These are phyloP conservation scores for Diplotaxis tenuifolia DNA, from an alignment of 345 rosid species.

Conservation along the genomic window DNA sequence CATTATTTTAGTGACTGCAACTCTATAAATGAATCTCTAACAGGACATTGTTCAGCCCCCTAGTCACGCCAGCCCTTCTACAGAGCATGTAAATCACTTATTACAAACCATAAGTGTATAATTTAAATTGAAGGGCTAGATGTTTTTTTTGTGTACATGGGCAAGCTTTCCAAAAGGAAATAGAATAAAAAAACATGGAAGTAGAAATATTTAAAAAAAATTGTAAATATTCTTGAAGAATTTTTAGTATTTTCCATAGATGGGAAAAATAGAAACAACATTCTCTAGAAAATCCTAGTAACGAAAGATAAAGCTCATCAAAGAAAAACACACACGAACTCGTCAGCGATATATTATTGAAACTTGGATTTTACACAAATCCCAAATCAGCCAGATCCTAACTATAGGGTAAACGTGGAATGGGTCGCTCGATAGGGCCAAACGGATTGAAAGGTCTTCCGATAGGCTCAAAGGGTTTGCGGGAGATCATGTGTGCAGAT, in stretches of 20 bases:
- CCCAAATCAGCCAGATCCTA: constrained; percentile 1
- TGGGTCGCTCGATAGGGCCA: constrained; percentile 38
- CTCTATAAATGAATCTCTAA: not conserved
- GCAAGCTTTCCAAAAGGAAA: not conserved
- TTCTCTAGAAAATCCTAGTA: not conserved
- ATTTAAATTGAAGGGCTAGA: not conserved
- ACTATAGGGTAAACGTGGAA: not conserved
- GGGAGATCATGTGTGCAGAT: constrained; percentile 47
- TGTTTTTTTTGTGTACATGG: not conserved
- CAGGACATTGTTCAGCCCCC: not conserved
- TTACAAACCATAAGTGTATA: not conserved
- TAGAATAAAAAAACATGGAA: not conserved
- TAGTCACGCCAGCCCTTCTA: not conserved
- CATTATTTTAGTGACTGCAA: not conserved
- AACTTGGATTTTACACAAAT: not conserved
- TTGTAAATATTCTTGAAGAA: not conserved
- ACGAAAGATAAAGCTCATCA: not conserved
- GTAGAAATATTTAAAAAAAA: not conserved
- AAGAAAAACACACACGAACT: not conserved
- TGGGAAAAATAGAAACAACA: not conserved
- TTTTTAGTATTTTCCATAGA: not conserved
- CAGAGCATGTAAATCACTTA: not conserved
- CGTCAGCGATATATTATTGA: not conserved
- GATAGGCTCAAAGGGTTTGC: constrained; percentile 39
- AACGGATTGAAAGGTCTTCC: constrained; percentile 35